Evolutionary conservation across 2,329 filamentous ascomycete genomes (phyloP).

Genomic region (Trichophyton mentagrophytes): DNA sequence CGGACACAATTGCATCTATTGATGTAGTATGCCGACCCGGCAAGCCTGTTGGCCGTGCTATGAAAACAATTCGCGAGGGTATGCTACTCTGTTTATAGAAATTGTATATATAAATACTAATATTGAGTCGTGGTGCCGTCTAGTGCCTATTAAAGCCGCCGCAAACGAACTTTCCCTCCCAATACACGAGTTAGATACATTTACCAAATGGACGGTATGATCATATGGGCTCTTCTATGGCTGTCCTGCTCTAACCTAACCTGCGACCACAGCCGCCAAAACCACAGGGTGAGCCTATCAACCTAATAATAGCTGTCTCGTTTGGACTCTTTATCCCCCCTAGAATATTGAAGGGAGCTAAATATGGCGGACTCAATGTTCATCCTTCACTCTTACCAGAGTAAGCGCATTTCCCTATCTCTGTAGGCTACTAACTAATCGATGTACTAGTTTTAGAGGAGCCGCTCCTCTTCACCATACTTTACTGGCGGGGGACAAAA

Average conservation of each 20-base stretch:
- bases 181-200: constrained; percentile 66
- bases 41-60: constrained; percentile 63
- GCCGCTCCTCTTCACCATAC: constrained; percentile 77
- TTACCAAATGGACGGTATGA: constrained; percentile 64
- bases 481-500: constrained; percentile 48
- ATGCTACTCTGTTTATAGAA: background rate
- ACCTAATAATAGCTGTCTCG: constrained; percentile 82
- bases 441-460: constrained; percentile 54
- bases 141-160: constrained; percentile 60
- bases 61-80: constrained; percentile 58
- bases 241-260: constrained; percentile 15
- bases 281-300: constrained; percentile 38
- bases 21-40: constrained; percentile 73
- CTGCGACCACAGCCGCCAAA: constrained; percentile 40
- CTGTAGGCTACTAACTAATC: background rate
- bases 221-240: background rate
- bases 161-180: constrained; percentile 52
- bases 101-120: background rate
- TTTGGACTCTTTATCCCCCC: constrained; percentile 83
- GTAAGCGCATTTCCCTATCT: constrained; percentile 33
- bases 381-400: constrained; percentile 86
- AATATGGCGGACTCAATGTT: constrained; percentile 82
- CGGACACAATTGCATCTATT: constrained; percentile 55
- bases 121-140: background rate
- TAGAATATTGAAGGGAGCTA: constrained; percentile 54